Evolutionary conservation across 2,329 filamentous ascomycete genomes (phyloP), one percentile per base, ranked within the genome.

Genomic region (Amylocarpus encephaloides): DNA sequence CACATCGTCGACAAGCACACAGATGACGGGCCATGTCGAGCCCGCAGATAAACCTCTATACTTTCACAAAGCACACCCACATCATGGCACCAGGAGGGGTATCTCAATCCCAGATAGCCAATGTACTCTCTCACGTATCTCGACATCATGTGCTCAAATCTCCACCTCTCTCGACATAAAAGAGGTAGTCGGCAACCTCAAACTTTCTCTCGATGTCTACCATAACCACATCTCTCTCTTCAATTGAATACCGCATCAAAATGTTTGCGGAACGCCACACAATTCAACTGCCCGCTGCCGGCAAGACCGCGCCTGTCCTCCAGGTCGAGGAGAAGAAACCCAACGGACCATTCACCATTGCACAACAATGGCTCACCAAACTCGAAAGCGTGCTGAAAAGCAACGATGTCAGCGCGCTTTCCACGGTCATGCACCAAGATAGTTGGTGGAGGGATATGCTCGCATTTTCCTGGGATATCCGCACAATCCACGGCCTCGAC

Each of bases 401-500:
- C 38, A 53, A 53, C 26, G 45, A 53, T 33, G 26, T 46, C 30
- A 7, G 22, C 6, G 43, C 36, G 29, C 43, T 50, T n/a, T 15
- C 43, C 11, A 46, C 18, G 7, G 36, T 52, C 26, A 49, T 52
- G 46, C 50, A 52, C 33, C 42, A 48, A n/a, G 35, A 53, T n/a
- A 47, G 29, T 35, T 56, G 51, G 49, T 72, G 68, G 69, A 64
- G 70, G 15, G 70, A 72, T 48, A 64, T 67, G 35, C 62, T 72
- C 10, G 64, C 65, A 6, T 58, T 71, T 0, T 63, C 67, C 4
- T 72, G 69, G 69, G 68, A 71, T 46, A 65, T 67, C 40, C 66
- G 62, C 18, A 71, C 69, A 6, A 49, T 70, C 15, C 63, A 65
- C 16, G 62, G 64, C 3, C 48, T 69, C 2, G 41, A 53, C 39